Evolutionary conservation across 768 basidiomycete genomes (phyloP), one percentile per base, ranked within the genome.

Genomic region (Boletus rufocinnamomeus): DNA sequence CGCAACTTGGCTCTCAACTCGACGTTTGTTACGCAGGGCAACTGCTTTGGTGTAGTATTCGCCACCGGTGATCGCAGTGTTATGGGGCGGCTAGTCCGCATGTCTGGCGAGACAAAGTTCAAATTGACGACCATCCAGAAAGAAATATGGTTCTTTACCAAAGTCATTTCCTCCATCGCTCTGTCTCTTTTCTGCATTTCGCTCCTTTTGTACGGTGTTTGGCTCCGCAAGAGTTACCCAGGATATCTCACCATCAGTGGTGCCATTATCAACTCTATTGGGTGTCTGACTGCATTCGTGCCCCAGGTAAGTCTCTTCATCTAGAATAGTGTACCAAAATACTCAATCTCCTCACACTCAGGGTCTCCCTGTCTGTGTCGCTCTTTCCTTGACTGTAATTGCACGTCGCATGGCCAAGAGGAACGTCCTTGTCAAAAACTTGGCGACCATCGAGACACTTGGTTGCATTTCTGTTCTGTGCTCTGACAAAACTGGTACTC

Each of bases 401-500:
- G 80, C 79, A 17, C 75, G 77, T 25, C 81, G 80, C 52, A 80
- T 85, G 67, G 79, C 80, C 6, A 72, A 72, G 49, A 72, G 79
- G 38, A 76, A 77, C 16, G 76, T 81, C 21, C 73, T 81, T 4
- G 81, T 82, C 58, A 82, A 83, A 63, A 79, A 77, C 49, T 71
- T 84, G 58, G 78, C 79, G 38, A 83, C 79, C 1, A 80, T 84
- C 51, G 83, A 84, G 61, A 81, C 81, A 0, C 74, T 84, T 3
- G 83, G 83, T 0, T 73, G 75, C 21, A 81, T 84, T 59, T 77
- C 79, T 19, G 77, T 82, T 37, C 56, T 85, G 23, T 82, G 81
- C 64, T 80, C 80, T 6, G 84, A 85, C 70, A 85, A 84, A 58
- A 79, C 79, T 1, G 80, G 81, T n/a, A 82, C 80, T 13, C 67